Evolutionary conservation across 2,329 filamentous ascomycete genomes (phyloP).

Genomic region (Talaromyces sp.): DNA sequence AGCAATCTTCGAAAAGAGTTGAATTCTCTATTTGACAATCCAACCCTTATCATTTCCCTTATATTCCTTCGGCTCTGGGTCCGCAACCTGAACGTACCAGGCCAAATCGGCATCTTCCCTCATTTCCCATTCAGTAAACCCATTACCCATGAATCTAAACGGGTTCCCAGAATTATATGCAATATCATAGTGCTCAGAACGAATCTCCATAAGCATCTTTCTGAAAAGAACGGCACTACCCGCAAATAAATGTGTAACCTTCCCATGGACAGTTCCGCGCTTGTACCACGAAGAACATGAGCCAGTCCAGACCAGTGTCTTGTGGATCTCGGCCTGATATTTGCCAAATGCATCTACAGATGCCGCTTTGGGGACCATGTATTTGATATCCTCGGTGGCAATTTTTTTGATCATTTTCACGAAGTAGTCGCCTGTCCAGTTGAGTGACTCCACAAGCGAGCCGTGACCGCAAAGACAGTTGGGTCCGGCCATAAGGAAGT

Average conservation of each 20-base stretch:
- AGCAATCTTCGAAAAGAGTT: not conserved
- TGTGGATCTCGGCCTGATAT: constrained; percentile 34
- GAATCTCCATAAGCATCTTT: constrained; percentile 21
- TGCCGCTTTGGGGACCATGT: constrained; percentile 36
- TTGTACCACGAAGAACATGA: constrained; percentile 39
- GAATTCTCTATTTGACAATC: not conserved
- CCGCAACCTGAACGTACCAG: constrained; percentile 1
- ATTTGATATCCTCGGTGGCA: constrained; percentile 32
- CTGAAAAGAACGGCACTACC: constrained; percentile 27
- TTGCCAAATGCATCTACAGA: constrained; percentile 34
- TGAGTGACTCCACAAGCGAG: constrained; percentile 24
- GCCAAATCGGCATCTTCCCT: constrained; percentile 5
- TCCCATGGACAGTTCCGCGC: constrained; percentile 25
- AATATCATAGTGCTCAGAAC: constrained; percentile 25
- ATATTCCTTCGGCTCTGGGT: not conserved
- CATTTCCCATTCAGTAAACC: constrained; percentile 8
- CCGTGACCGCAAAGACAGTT: constrained; percentile 31
- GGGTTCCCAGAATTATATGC: constrained; percentile 21
- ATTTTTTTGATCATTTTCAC: constrained; percentile 34
- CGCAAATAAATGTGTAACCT: constrained; percentile 24
- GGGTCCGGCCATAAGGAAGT: constrained; percentile 30
- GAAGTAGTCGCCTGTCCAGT: constrained; percentile 30
- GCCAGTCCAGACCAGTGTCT: constrained; percentile 35
- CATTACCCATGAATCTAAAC: constrained; percentile 25
- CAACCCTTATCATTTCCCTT: constrained; percentile 4